phyloP scores from a whole-genome alignment of 345 rosid species.

The Aegle marmelos region DNA sequence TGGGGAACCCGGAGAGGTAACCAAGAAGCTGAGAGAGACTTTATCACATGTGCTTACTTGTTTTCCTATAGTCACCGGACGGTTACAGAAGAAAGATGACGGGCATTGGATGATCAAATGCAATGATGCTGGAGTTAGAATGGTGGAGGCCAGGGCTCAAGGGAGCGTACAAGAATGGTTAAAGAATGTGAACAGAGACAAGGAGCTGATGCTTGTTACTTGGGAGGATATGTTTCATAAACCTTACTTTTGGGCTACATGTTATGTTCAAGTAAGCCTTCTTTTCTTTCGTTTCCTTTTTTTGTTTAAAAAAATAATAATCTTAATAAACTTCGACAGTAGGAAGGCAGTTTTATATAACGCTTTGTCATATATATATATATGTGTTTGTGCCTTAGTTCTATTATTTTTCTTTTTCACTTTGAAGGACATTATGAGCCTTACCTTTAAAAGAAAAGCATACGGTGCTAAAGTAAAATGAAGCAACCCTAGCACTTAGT shows the following conservation, averaged over 20 bases:
- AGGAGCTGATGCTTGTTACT: conserved; percentile 56
- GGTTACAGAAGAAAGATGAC: conserved; percentile 35
- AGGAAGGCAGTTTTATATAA: no score
- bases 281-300: no score
- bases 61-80: conserved; percentile 53
- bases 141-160: conserved; percentile 54
- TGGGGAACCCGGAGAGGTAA: conserved; percentile 36
- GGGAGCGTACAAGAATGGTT: conserved; percentile 68
- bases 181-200: conserved; percentile 41
- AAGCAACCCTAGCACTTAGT: neutral
- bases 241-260: conserved; percentile 76
- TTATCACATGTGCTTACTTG: conserved; percentile 42
- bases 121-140: conserved; percentile 71
- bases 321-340: no score
- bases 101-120: conserved; percentile 60
- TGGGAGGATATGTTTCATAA: conserved; percentile 67
- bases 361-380: no score
- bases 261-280: conserved; percentile 57
- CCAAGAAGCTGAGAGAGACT: conserved; percentile 46
- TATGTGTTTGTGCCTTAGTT: neutral
- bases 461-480: no score
- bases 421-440: no score
- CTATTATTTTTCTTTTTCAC: no score
- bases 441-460: no score
- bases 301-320: no score